Conservation (phyloP, 441 rosid species). For the Adansonia grandidieri region DNA sequence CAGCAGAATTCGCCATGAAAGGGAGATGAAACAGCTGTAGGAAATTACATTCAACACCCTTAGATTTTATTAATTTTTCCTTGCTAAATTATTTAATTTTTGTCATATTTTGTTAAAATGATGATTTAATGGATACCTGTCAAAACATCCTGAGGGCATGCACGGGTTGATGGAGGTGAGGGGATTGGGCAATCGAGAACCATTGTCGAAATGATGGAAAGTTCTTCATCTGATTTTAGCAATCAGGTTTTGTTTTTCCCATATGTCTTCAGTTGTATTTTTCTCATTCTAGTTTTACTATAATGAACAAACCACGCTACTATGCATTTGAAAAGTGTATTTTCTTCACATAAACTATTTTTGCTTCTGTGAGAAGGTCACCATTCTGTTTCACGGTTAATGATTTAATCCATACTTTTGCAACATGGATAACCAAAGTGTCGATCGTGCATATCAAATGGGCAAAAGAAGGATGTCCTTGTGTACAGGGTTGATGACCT, state of each 20-base stretch:
- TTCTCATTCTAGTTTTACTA: neutral
- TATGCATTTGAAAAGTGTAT: neutral
- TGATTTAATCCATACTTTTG: conserved; percentile 25
- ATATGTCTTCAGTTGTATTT: conserved; percentile 6
- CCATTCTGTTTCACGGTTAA: neutral
- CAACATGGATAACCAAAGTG: conserved; percentile 94
- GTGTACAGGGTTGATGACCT: conserved; percentile 91
- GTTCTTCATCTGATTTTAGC: neutral
- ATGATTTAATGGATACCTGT: neutral
- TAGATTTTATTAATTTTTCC: neutral
- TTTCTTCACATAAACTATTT: neutral
- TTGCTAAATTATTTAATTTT: neutral
- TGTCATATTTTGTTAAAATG: neutral
- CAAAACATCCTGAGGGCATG: neutral
- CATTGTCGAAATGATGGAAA: neutral
- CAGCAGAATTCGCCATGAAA: neutral
- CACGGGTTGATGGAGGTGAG: neutral
- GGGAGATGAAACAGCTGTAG: neutral
- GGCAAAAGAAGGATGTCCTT: conserved; percentile 90
- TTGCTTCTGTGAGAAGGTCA: neutral
- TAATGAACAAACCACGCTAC: neutral
- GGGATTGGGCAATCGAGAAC: neutral
- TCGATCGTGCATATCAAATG: conserved; percentile 97
- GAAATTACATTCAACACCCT: neutral
- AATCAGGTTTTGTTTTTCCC: neutral